Evolutionary conservation across 345 rosid genomes (phyloP), one percentile per base, ranked within the genome.

Genomic region (Eucalyptus melliodora): DNA sequence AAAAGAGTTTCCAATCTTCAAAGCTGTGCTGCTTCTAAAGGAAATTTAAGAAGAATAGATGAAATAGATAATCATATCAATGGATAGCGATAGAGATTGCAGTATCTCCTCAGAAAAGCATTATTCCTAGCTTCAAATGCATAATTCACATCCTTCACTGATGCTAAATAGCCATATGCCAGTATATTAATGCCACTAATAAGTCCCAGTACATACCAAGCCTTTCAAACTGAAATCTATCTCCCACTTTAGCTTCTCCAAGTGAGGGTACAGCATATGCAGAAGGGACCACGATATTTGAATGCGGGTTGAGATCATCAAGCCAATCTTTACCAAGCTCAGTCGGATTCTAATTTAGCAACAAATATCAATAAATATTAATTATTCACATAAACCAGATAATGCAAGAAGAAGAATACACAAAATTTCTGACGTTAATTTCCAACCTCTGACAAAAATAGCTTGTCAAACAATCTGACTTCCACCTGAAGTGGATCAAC

Each of bases 401-500:
- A 86, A 34, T 45, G 59, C 50, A 24, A 42, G 45, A 27, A 16
- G 13, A 30, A 87, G 51, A 72, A 53, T 50, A 55, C 34, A 86
- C 44, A 86, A 69, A 87, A 53, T 60, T 87, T 53, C 37, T 59
- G 42, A 67, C 24, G 37, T 60, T 86, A 88, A 86, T 44, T 50
- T 86, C 89, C 86, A 88, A 96, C 99, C 99, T 98, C 99, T 6
- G 97, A 95, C 87, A 94, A 93, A 55, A 98, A 98, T 87, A 98
- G 95, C 90, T 92, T 98, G 86, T 97, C 98, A 88, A 97, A 98
- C 94, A 98, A 94, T 92, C 98, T 95, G 90, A 98, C 99, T 97
- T 97, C 99, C 82, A 96, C 93, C 90, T 92, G 93, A 90, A 97
- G 91, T 49, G 98, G 99, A 86, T 94, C 90, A 87, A 90, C 91